These are phyloP conservation scores for Mrakia frigida DNA, from an alignment of 768 basidiomycete genomes.

Conservation along the genomic window DNA sequence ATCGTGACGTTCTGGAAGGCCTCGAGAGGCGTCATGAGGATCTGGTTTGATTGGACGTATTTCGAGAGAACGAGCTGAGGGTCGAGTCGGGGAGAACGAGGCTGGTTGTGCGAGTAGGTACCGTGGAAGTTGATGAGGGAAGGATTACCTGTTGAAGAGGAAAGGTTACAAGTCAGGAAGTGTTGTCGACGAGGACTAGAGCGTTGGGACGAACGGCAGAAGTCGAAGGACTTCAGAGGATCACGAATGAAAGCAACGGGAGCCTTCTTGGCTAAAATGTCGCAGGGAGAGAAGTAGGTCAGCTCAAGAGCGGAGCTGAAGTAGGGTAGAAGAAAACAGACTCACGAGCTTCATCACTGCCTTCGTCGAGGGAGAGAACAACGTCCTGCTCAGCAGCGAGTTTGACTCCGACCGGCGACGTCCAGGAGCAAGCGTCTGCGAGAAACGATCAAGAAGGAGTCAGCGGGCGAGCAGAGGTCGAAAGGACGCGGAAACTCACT, in stretches of 20 bases:
- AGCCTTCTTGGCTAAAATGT: neutral
- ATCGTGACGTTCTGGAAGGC: conserved; percentile 4
- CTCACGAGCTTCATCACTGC: no score
- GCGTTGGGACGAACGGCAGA: conserved; percentile 10
- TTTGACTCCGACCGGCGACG: neutral
- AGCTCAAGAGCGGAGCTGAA: neutral
- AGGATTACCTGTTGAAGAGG: neutral
- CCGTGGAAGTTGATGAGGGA: neutral
- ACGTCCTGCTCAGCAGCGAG: neutral
- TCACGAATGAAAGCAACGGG: conserved; percentile 12
- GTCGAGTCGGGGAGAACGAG: neutral
- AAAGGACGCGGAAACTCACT: neutral
- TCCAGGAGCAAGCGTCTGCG: conserved; percentile 6
- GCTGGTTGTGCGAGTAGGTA: neutral
- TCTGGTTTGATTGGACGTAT: neutral
- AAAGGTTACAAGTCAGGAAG: neutral
- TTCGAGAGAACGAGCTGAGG: conserved; percentile 8
- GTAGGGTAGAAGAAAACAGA: neutral
- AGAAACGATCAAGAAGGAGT: neutral
- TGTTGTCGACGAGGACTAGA: no score
- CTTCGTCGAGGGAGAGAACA: neutral
- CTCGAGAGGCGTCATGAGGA: conserved; percentile 4
- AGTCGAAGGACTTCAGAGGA: conserved; percentile 13
- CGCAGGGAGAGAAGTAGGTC: neutral
- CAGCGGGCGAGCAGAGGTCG: neutral